Conservation (phyloP, 75 land plant species). For the Adiantum capillusveneris region DNA sequence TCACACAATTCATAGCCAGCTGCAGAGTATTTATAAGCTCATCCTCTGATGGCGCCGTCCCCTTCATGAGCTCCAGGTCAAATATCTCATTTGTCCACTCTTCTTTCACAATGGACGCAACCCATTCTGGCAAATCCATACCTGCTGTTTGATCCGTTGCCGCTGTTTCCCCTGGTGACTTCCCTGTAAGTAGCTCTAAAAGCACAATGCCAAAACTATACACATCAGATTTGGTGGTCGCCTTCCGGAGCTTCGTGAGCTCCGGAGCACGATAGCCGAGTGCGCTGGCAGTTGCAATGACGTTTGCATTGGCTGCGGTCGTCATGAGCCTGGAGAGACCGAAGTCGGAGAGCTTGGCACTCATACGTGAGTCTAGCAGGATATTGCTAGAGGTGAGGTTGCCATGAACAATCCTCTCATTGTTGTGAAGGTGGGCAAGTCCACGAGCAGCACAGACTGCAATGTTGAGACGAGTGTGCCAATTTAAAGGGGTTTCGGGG, state of each 20-base stretch:
- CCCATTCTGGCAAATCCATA: constrained; percentile 27
- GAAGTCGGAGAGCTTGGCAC: constrained; percentile 68
- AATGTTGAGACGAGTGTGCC: constrained; percentile 77
- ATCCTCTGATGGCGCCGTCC: constrained; percentile 26
- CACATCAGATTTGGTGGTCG: constrained; percentile 27
- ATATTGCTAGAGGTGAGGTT: constrained; percentile 83
- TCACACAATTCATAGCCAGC: constrained; percentile 31
- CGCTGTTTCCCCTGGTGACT: constrained; percentile 27
- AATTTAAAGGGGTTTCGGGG: constrained; percentile 60
- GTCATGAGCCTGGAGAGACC: constrained; percentile 86
- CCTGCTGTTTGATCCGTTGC: constrained; percentile 17
- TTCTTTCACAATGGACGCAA: constrained; percentile 28
- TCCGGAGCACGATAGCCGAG: constrained; percentile 31
- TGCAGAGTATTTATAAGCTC: constrained; percentile 28
- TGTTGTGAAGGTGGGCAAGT: constrained; percentile 59
- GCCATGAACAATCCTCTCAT: constrained; percentile 54
- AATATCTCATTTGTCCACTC: constrained; percentile 35
- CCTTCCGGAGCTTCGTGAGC: constrained; percentile 33
- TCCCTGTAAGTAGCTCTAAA: constrained; percentile 30
- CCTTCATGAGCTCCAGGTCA: constrained; percentile 33
- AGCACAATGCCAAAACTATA: constrained; percentile 35
- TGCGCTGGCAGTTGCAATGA: constrained; percentile 27
- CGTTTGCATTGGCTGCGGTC: constrained; percentile 61
- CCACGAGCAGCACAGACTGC: constrained; percentile 63
- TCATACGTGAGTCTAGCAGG: constrained; percentile 44